Evolutionary conservation across 192 early-diverging fungal genomes (phyloP).

Genomic region (Umbelopsis vinacea): DNA sequence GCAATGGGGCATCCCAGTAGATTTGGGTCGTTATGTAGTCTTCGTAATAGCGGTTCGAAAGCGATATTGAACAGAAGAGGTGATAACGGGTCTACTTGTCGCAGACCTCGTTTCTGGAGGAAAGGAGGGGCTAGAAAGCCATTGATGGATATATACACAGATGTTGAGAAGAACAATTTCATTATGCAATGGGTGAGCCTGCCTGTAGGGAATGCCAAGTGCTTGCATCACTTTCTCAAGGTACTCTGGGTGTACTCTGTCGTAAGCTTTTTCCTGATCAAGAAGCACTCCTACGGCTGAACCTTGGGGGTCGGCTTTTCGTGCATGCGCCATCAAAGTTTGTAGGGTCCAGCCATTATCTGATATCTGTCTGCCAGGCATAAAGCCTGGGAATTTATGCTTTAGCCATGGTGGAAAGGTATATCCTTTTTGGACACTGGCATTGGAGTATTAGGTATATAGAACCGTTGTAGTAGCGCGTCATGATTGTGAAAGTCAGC

Average conservation of each 20-base stretch:
- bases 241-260: constrained; percentile 33
- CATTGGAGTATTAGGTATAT: too few relatives aligned
- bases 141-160: constrained; percentile 26
- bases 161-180: constrained; percentile 34
- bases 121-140: constrained; percentile 8
- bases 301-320: background rate
- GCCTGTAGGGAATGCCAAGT: background rate
- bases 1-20: background rate
- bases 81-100: constrained; percentile 32
- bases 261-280: constrained; percentile 44
- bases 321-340: constrained; percentile 9
- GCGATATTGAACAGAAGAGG: constrained; percentile 38
- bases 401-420: too few relatives aligned
- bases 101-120: constrained; percentile 16
- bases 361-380: constrained; percentile 21
- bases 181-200: background rate
- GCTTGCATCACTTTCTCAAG: background rate
- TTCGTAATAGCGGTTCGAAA: constrained; percentile 29
- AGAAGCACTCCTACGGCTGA: constrained; percentile 14
- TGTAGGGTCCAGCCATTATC: background rate
- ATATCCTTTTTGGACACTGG: too few relatives aligned
- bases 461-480: too few relatives aligned
- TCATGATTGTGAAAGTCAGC: too few relatives aligned
- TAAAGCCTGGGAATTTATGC: too few relatives aligned
- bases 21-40: background rate